A percentile compares a stretch with the other conserved stretches of the same genome.
Evolutionary conservation across 2,329 filamentous ascomycete genomes (phyloP).

Genomic region (Trichoderma gracile): DNA sequence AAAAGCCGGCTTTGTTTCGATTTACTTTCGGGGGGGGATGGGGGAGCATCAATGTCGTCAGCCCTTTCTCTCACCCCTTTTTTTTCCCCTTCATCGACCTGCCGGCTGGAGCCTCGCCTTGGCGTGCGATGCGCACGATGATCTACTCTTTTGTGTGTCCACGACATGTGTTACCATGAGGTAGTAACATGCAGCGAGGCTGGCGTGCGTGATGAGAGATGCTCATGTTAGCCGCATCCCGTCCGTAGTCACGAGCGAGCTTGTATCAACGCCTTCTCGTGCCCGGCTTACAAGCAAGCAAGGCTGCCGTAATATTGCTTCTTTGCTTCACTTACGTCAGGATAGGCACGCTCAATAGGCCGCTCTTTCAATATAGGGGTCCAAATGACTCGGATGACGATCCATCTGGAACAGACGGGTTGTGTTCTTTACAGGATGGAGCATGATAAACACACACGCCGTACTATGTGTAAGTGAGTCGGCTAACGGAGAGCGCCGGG

Average conservation of each 20-base stretch:
- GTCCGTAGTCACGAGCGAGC: background rate
- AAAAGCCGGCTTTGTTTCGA: background rate
- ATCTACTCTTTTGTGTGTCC: too few species aligned
- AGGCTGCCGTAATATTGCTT: background rate
- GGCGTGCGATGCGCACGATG: background rate
- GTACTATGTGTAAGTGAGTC: too few species aligned
- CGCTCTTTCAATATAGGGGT: background rate
- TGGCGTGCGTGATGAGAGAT: background rate
- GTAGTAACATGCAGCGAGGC: too few species aligned
- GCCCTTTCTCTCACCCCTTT: background rate
- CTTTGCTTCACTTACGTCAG: background rate
- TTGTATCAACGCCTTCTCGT: background rate
- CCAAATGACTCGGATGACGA: conserved; percentile 18
- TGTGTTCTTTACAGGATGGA: background rate
- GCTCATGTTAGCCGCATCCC: background rate
- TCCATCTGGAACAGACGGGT: background rate
- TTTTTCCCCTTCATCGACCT: background rate
- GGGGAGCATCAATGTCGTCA: background rate
- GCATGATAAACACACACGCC: too few species aligned
- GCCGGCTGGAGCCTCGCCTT: conserved; percentile 6
- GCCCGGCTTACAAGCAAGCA: background rate
- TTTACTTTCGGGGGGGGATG: background rate
- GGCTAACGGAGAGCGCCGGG: background rate
- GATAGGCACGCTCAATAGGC: background rate
- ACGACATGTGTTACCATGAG: too few species aligned